A percentile compares a stretch with the other conserved stretches of the same genome.
phyloP scores from a whole-genome alignment of 2,329 filamentous ascomycete genomes.

The Paradendryphiella salina region DNA sequence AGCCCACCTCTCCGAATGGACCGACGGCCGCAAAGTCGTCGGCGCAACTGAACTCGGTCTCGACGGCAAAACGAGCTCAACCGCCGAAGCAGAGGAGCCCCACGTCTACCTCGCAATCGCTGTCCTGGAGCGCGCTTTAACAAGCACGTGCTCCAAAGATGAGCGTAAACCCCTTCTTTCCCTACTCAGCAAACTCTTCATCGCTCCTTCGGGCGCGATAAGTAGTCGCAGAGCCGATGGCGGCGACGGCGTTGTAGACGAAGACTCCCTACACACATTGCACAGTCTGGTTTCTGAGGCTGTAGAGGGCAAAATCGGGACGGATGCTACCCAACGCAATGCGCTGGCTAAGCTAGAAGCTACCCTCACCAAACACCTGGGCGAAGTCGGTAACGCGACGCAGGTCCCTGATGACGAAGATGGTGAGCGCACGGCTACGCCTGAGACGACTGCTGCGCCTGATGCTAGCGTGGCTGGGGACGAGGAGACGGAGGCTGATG shows the following conservation, averaged over 20 bases:
- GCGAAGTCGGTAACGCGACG: slow-evolving; percentile 33
- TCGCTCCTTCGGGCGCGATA: slow-evolving; percentile 61
- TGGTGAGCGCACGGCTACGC: slow-evolving; percentile 11
- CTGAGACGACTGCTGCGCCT: slow-evolving; percentile 24
- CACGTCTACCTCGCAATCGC: slow-evolving; percentile 78
- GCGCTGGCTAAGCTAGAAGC: slow-evolving; percentile 58
- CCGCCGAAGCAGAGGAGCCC: slow-evolving; percentile 69
- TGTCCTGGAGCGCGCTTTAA: slow-evolving; percentile 73
- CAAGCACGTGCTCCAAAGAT: slow-evolving; percentile 68
- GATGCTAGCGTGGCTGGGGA: slow-evolving; percentile 14
- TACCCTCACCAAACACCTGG: slow-evolving; percentile 57
- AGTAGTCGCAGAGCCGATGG: slow-evolving; percentile 30
- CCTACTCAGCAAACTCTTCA: slow-evolving; percentile 79
- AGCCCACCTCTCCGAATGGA: slow-evolving; percentile 89
- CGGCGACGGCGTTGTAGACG: slow-evolving; percentile 21
- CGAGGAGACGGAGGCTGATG: slow-evolving; percentile 14
- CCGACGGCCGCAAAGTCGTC: slow-evolving; percentile 78
- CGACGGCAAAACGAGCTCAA: slow-evolving; percentile 59
- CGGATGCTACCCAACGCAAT: slow-evolving; percentile 58
- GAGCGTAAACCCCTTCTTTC: slow-evolving; percentile 71
- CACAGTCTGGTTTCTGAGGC: slow-evolving; percentile 54
- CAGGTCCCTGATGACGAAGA: slow-evolving; percentile 10
- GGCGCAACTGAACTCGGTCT: slow-evolving; percentile 57
- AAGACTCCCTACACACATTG: slow-evolving; percentile 35
- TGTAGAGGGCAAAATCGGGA: slow-evolving; percentile 54